Percentiles rank a stretch among this genome's conserved stretches.
These are phyloP conservation scores for Lepiota venenata DNA, from an alignment of 768 basidiomycete genomes.

Conservation along the genomic window DNA sequence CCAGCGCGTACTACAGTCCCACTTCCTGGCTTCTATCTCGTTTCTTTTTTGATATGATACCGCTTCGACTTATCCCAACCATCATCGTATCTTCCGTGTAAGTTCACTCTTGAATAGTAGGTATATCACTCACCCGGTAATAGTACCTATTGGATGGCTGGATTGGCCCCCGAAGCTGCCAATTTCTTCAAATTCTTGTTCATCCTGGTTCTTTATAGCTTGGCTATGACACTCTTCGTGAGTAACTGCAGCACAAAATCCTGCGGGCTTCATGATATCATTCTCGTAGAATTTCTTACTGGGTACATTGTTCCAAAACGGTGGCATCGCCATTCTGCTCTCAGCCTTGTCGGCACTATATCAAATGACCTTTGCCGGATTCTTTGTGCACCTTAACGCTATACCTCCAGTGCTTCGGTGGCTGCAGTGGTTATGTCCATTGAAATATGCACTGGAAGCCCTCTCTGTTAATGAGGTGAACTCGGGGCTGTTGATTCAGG, in stretches of 20 bases:
- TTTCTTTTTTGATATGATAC: constrained; percentile 85
- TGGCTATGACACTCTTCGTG: constrained; percentile 86
- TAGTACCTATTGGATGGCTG: constrained; percentile 96
- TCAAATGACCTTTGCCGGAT: constrained; percentile 88
- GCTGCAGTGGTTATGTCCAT: constrained; percentile 88
- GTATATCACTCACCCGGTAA: not conserved
- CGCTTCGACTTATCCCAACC: constrained; percentile 85
- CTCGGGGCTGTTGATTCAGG: constrained; percentile 81
- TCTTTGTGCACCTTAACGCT: constrained; percentile 82
- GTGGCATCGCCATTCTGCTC: constrained; percentile 87
- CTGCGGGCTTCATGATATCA: not conserved
- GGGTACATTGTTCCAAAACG: constrained; percentile 78
- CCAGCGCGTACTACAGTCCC: constrained; percentile 84
- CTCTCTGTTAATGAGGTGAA: constrained; percentile 90
- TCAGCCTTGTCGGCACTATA: constrained; percentile 74
- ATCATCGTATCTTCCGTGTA: constrained; percentile 84
- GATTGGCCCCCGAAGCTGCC: constrained; percentile 70
- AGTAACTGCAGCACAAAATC: constrained; percentile 21
- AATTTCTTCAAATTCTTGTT: constrained; percentile 95
- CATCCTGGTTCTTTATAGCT: constrained; percentile 80
- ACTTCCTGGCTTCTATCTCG: constrained; percentile 90
- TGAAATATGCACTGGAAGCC: constrained; percentile 84
- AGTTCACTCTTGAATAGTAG: constrained; percentile 22
- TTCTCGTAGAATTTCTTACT: constrained; percentile 79
- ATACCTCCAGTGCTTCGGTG: constrained; percentile 93